phyloP scores from a whole-genome alignment of 495 filamentous ascomycete genomes.

The Trichoderma virens region DNA sequence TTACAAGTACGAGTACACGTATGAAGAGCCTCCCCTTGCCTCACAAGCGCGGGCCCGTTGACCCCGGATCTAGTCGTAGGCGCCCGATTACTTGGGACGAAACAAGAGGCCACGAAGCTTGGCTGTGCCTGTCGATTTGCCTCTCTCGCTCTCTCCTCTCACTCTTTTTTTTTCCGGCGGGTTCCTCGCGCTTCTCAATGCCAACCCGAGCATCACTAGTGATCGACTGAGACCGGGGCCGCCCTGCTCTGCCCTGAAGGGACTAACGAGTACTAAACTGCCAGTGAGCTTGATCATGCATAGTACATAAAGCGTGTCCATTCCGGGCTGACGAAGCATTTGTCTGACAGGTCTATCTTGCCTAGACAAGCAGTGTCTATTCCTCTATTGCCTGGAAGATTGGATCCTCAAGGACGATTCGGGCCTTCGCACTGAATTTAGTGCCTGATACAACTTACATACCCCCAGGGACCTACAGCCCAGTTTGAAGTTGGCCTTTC shows the following conservation, averaged over 20 bases:
- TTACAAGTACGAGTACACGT: not conserved
- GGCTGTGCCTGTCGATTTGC: conserved; percentile 6
- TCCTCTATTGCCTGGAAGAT: conserved; percentile 3
- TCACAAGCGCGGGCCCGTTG: conserved; percentile 5
- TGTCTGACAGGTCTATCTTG: conserved; percentile 8
- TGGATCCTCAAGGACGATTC: conserved; percentile 9
- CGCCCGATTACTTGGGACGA: conserved; percentile 8
- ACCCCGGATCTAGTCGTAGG: conserved; percentile 8
- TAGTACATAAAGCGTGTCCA: conserved; percentile 6
- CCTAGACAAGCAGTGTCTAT: not conserved
- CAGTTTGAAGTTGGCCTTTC: conserved; percentile 2
- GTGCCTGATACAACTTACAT: conserved; percentile 9
- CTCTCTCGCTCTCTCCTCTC: not conserved
- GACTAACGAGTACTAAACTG: not conserved
- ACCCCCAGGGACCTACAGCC: not conserved
- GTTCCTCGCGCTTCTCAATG: conserved; percentile 1
- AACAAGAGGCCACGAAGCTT: not conserved
- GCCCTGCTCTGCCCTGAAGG: not conserved
- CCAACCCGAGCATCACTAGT: conserved; percentile 6
- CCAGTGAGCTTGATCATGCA: conserved; percentile 6
- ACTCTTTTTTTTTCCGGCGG: not conserved
- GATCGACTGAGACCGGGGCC: conserved; percentile 5
- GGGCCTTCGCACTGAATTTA: conserved; percentile 9
- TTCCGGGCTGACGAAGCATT: conserved; percentile 6
- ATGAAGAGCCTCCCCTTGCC: conserved; percentile 1